phyloP scores from a whole-genome alignment of 805 yeast genomes.

The Martiniozyma abietophila region DNA sequence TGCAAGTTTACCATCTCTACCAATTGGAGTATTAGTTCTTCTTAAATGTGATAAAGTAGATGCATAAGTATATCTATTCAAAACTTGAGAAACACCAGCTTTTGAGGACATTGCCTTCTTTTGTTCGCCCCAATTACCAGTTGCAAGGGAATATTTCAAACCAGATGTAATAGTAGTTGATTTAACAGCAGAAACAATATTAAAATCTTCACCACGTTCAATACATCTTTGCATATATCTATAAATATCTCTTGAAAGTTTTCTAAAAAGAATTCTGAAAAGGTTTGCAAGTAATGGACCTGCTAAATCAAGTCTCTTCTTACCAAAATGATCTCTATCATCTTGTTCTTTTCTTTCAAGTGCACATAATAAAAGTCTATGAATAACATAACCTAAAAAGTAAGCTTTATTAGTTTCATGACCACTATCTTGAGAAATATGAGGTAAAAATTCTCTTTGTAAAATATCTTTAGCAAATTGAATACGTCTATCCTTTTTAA shows the following conservation, averaged over 20 bases:
- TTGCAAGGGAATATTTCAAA: constrained; percentile 92
- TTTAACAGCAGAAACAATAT: constrained; percentile 91
- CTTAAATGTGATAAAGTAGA: constrained; percentile 98
- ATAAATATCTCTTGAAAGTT: constrained; percentile 92
- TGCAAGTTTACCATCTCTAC: constrained; percentile 98
- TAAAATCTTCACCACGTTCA: constrained; percentile 95
- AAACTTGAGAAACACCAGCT: constrained; percentile 98
- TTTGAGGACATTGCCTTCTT: constrained; percentile 98
- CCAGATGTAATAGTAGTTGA: constrained; percentile 97
- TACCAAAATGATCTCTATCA: constrained; percentile 99
- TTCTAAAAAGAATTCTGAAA: constrained; percentile 89
- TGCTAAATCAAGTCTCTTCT: constrained; percentile 95
- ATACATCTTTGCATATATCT: constrained; percentile 99
- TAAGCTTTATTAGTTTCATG: constrained; percentile 95
- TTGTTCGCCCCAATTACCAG: constrained; percentile 99
- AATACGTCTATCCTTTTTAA: constrained; percentile 94
- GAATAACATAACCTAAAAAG: constrained; percentile 96
- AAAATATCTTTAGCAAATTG: constrained; percentile 95
- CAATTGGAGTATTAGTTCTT: constrained; percentile 98
- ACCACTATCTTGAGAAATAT: constrained; percentile 95
- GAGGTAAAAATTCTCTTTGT: constrained; percentile 94
- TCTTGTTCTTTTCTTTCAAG: constrained; percentile 96
- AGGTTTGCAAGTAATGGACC: constrained; percentile 95
- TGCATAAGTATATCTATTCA: constrained; percentile 95
- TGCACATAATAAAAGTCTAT: constrained; percentile 89